Base-by-base conservation (phyloP, 2,329 filamentous ascomycete genomes). In the Tolypocladium tundrense region DNA sequence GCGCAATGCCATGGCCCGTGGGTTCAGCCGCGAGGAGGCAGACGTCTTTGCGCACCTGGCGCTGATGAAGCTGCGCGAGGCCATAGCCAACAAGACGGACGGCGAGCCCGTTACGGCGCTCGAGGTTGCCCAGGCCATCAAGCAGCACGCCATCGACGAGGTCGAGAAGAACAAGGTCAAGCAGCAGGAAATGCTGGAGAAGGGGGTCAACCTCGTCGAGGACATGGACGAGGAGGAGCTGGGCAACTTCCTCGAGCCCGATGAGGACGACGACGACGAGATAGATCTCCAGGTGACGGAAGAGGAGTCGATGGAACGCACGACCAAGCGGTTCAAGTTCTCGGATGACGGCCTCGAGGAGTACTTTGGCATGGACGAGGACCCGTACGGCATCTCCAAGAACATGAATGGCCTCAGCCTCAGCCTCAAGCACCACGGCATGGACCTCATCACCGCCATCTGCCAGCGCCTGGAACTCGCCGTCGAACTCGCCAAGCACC, bases 401-500 rank as follows among this genome's bases (percentile, higher is more conserved):
- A 55, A 61, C 19, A 59, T 66, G 43, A 50, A 57, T 13, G 56
- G 59, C n/a, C 41, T 40, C 4, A 19, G n/a, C n/a, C 57, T 66
- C 6, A 61, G 60, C 24, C 60, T 67, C 50, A 61, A 63, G 42
- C 60, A 67, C 13, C 57, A 59, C 6, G 66, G 65, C 21, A 71
- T 73, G 54, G 75, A 81, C 62, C 67, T 81, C 52, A 68, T 83
- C 63, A 72, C 70, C 41, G 71, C 69, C 0, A 59, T 82, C 19
- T 75, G 72, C 57, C 70, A 70, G 53, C 73, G 73, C 61, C 69
- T 78, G 5, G 80, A 85, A 56, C 70, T 90, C 4, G 70, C 79
- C 51, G 73, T 85, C 53, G 73, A 79, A 54, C 65, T 89, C 9
- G 78, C 80, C 59, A 76, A 77, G 62, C 75, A 81, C 59, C 76